Conservation (phyloP, 2,329 filamentous ascomycete species). For the Fusarium aywerte region DNA sequence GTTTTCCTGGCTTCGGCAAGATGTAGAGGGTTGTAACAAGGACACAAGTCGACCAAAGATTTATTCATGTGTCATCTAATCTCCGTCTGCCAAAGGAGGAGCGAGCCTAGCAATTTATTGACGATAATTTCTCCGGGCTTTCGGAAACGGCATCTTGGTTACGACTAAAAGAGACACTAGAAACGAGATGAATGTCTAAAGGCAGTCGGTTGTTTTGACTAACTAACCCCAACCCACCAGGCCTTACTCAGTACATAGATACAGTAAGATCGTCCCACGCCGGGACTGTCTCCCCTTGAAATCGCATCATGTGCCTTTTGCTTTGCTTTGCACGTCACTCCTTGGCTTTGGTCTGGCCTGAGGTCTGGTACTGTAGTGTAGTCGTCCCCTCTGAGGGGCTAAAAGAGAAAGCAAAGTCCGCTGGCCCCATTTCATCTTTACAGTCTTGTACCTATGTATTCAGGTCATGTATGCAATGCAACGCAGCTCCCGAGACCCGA, state of each 20-base stretch:
- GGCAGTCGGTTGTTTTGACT: conserved; percentile 17
- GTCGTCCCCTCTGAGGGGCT: conserved; percentile 13
- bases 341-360: background rate
- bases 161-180: conserved; percentile 34
- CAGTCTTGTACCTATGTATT: conserved; percentile 3
- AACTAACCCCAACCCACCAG: conserved; percentile 36
- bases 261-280: conserved; percentile 35
- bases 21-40: background rate
- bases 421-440: background rate
- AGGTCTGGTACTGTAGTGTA: background rate
- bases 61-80: background rate
- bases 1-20: conserved; percentile 1
- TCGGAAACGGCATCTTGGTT: conserved; percentile 40
- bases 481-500: conserved; percentile 30
- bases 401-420: conserved; percentile 27
- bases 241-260: background rate
- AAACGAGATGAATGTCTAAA: conserved; percentile 23
- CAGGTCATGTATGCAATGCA: conserved; percentile 44
- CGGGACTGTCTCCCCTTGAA: conserved; percentile 30
- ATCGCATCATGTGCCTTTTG: conserved; percentile 31
- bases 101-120: conserved; percentile 20
- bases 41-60: background rate
- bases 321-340: conserved; percentile 36
- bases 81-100: background rate
- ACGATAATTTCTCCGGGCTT: conserved; percentile 5